Evolutionary conservation across 257 asterid genomes (phyloP).

Genomic region (Fraxinus quadrangulata): DNA sequence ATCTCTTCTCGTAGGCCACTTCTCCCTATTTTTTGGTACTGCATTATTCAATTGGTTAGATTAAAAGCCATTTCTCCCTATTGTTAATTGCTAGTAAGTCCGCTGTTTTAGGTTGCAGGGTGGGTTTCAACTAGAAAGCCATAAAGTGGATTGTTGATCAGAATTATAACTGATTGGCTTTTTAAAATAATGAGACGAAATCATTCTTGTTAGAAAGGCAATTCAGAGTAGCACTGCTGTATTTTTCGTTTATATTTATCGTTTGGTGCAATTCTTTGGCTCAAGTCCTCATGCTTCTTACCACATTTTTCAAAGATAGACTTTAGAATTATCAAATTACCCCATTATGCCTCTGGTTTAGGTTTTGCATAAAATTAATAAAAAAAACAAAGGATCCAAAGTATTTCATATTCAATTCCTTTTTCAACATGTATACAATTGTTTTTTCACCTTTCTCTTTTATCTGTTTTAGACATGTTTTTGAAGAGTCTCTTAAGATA

Average conservation of each 20-base stretch:
- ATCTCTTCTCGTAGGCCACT: too few species aligned
- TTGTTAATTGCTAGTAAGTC: too few species aligned
- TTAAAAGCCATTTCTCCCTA: too few species aligned
- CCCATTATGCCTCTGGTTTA: background rate
- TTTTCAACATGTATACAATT: background rate
- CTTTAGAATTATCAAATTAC: background rate
- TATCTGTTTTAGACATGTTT: background rate
- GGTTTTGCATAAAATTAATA: background rate
- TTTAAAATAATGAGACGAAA: too few species aligned
- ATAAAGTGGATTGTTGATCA: background rate
- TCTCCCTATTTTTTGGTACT: too few species aligned
- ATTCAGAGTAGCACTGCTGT: background rate
- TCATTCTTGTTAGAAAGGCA: too few species aligned
- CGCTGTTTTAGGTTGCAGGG: too few species aligned
- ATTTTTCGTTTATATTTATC: background rate
- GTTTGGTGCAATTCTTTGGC: background rate
- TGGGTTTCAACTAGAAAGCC: background rate
- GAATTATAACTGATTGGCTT: too few species aligned
- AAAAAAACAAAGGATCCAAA: background rate
- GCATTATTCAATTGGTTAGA: too few species aligned
- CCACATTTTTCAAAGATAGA: background rate
- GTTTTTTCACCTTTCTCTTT: background rate
- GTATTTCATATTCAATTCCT: constrained; percentile 1
- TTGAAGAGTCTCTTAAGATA: background rate
- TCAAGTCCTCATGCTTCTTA: background rate